phyloP scores from a whole-genome alignment of 352 stramenopile species.

The Globisporangium mamillatum region DNA sequence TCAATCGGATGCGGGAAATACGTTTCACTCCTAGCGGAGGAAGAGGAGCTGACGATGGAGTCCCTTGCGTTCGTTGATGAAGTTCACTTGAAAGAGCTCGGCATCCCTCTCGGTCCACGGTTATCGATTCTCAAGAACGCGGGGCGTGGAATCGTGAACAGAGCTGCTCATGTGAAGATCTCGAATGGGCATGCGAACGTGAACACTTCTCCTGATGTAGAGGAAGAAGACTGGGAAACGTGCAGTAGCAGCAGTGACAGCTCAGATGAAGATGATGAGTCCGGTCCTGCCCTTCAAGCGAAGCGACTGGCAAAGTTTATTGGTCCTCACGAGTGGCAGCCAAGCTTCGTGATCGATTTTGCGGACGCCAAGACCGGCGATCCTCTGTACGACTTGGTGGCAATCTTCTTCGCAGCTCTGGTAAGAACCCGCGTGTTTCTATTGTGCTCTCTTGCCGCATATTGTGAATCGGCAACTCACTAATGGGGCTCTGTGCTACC shows the following conservation, averaged over 20 bases:
- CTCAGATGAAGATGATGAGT: constrained; percentile 32
- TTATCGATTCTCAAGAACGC: constrained; percentile 48
- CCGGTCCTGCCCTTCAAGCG: constrained; percentile 25
- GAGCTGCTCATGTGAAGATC: constrained; percentile 11
- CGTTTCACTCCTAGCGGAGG: constrained; percentile 41
- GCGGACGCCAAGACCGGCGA: constrained; percentile 85
- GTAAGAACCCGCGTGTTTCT: constrained; percentile 30
- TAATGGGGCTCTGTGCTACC: background rate
- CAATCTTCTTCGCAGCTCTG: constrained; percentile 75
- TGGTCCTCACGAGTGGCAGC: constrained; percentile 51
- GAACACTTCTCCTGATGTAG: background rate
- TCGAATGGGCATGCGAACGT: constrained; percentile 3
- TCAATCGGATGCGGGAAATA: constrained; percentile 57
- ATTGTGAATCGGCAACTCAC: background rate
- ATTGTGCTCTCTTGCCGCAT: background rate
- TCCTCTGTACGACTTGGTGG: constrained; percentile 83
- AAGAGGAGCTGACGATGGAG: constrained; percentile 55
- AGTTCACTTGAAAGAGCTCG: constrained; percentile 51
- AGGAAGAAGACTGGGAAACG: constrained; percentile 50
- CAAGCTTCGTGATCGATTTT: constrained; percentile 82
- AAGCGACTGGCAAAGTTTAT: constrained; percentile 50
- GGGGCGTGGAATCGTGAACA: constrained; percentile 18
- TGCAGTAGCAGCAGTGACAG: constrained; percentile 53
- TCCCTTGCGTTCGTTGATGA: constrained; percentile 45
- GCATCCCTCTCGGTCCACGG: constrained; percentile 56